Percentiles rank a stretch among this genome's conserved stretches.
These are phyloP conservation scores for Protomyces inouyei DNA, from an alignment of 1,139 yeast species.

Conservation along the genomic window DNA sequence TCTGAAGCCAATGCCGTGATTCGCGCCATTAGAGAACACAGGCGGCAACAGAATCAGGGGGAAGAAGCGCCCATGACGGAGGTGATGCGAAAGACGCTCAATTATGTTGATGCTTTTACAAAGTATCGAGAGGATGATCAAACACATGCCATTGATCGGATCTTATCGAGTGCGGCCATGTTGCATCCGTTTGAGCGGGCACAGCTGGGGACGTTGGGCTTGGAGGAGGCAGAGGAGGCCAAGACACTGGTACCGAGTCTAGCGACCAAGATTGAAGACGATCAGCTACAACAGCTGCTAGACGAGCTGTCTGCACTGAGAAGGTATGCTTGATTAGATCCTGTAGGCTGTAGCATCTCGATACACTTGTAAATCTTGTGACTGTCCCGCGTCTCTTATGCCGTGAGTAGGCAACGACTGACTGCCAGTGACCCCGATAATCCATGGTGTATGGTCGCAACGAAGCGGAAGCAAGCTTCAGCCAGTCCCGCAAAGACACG, in stretches of 20 bases:
- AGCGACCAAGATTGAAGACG: constrained; percentile 29
- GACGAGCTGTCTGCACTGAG: constrained; percentile 31
- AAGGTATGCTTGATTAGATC: neutral
- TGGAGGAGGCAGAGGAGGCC: constrained; percentile 98
- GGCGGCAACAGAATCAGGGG: constrained; percentile 23
- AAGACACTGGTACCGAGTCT: constrained; percentile 73
- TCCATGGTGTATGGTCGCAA: neutral
- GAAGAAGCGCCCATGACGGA: constrained; percentile 31
- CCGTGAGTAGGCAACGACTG: no score
- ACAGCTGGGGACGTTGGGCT: constrained; percentile 85
- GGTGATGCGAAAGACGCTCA: constrained; percentile 85
- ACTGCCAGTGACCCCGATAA: neutral
- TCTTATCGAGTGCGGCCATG: constrained; percentile 14
- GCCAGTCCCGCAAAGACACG: neutral
- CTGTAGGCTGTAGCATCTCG: neutral
- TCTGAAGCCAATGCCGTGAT: constrained; percentile 30
- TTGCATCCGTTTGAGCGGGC: constrained; percentile 95
- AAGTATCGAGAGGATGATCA: constrained; percentile 89
- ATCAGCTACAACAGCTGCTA: constrained; percentile 27
- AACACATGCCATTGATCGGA: constrained; percentile 73
- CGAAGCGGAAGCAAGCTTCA: neutral
- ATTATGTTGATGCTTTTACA: constrained; percentile 77
- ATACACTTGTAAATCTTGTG: neutral
- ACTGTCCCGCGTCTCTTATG: neutral
- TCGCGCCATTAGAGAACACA: constrained; percentile 29